Evolutionary conservation across 805 yeast genomes (phyloP).

Genomic region (Phaffomyces antillensis): DNA sequence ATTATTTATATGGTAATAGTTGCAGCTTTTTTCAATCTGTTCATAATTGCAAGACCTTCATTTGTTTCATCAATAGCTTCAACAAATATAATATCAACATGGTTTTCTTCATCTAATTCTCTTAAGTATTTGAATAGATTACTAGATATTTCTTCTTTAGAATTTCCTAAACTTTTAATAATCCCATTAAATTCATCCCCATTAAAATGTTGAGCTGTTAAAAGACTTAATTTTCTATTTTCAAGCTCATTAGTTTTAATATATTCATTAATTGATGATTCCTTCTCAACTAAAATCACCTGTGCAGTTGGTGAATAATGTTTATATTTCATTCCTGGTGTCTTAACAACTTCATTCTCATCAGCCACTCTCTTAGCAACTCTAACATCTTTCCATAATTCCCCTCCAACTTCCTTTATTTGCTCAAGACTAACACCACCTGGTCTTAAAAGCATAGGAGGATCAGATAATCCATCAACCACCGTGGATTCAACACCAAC

Average conservation of each 20-base stretch:
- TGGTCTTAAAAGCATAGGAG: conserved; percentile 87
- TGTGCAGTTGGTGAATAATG: conserved; percentile 91
- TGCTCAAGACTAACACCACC: conserved; percentile 89
- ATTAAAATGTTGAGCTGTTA: conserved; percentile 30
- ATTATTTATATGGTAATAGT: conserved; percentile 28
- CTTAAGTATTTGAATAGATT: conserved; percentile 69
- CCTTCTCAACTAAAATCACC: conserved; percentile 59
- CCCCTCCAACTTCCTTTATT: conserved; percentile 59
- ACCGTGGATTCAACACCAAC: conserved; percentile 96
- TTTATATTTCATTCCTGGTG: conserved; percentile 97
- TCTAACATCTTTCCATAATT: conserved; percentile 53
- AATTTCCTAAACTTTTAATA: conserved; percentile 33
- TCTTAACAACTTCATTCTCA: conserved; percentile 66
- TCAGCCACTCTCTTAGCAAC: conserved; percentile 59
- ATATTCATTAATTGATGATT: conserved; percentile 17
- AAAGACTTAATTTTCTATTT: conserved; percentile 41
- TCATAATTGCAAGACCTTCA: conserved; percentile 94
- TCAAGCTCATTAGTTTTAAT: conserved; percentile 22
- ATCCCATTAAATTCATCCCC: conserved; percentile 18
- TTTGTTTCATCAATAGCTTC: conserved; percentile 72
- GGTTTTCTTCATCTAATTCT: conserved; percentile 56
- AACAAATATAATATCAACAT: conserved; percentile 67
- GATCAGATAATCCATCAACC: conserved; percentile 76
- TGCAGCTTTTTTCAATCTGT: conserved; percentile 82
- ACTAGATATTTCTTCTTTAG: conserved; percentile 55